Evolutionary conservation across 1,284 basidiomycete species (phyloP).

Genomic region (Termitomyces sp.): DNA sequence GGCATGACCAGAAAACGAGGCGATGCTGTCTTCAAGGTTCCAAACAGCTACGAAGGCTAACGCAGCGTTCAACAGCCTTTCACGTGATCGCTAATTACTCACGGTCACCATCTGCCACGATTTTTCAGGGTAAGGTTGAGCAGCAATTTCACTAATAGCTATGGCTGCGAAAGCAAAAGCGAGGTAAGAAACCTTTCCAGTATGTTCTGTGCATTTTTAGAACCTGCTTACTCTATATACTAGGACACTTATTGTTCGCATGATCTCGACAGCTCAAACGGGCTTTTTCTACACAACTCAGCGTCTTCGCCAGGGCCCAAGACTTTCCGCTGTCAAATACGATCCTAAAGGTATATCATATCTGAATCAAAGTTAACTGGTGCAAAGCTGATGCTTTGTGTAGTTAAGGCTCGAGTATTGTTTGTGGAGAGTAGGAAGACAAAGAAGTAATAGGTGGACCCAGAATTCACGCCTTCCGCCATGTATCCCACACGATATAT

Average conservation of each 20-base stretch:
- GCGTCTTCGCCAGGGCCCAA: conserved; percentile 65
- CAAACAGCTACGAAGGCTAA: not conserved
- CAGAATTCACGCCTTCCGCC: not conserved
- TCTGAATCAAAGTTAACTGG: not conserved
- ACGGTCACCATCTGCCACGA: conserved; percentile 1
- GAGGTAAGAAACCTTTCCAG: conserved; percentile 19
- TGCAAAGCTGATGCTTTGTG: not conserved
- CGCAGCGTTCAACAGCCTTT: too few relatives aligned
- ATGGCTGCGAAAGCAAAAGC: conserved; percentile 34
- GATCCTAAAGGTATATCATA: conserved; percentile 70
- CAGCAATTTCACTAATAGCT: not conserved
- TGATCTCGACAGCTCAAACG: conserved; percentile 86
- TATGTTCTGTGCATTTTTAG: not conserved
- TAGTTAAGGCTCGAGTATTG: conserved; percentile 69
- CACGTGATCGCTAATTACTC: not conserved
- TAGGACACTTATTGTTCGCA: conserved; percentile 80
- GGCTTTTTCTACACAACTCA: conserved; percentile 87
- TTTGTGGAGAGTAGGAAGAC: conserved; percentile 78
- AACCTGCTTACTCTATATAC: not conserved
- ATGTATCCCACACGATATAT: not conserved
- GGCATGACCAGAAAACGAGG: not conserved
- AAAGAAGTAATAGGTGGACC: conserved; percentile 33
- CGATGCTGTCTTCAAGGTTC: not conserved
- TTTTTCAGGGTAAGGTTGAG: not conserved
- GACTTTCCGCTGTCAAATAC: conserved; percentile 82